Evolutionary conservation across 2,329 filamentous ascomycete genomes (phyloP).

Genomic region (Eutypa lata): DNA sequence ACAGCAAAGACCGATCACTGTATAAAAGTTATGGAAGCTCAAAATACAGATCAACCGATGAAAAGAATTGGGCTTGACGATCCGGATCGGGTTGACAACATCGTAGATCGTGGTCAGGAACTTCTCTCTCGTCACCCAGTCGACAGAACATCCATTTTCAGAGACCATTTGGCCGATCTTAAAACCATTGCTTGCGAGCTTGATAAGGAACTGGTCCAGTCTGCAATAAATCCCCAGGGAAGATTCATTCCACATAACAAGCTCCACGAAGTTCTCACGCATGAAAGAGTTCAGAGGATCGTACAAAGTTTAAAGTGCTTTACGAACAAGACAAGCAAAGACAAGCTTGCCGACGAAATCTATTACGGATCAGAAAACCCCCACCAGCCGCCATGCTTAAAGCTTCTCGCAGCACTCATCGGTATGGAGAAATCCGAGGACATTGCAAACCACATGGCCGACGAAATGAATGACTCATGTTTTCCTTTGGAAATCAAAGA

Average conservation of each 20-base stretch:
- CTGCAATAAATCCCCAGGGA: no score
- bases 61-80: no score
- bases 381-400: not conserved
- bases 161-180: no score
- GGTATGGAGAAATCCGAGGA: not conserved
- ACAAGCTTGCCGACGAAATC: slow-evolving; percentile 3
- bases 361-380: not conserved
- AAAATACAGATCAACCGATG: no score
- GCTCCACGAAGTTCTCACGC: slow-evolving; percentile 5
- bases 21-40: no score
- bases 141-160: no score
- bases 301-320: not conserved
- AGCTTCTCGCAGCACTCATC: slow-evolving; percentile 8
- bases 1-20: no score
- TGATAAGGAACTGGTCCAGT: no score
- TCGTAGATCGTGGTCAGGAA: no score
- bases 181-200: no score
- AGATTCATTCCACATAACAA: slow-evolving; percentile 3
- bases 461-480: slow-evolving; percentile 10
- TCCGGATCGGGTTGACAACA: no score
- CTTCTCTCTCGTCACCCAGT: no score
- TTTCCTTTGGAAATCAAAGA: slow-evolving; percentile 7
- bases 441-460: slow-evolving; percentile 5
- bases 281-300: slow-evolving; percentile 5
- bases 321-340: slow-evolving; percentile 3